A percentile compares a stretch with the other conserved stretches of the same genome.
Evolutionary conservation across 805 yeast species (phyloP).

Genomic region (Monosporozyma yasuniensis): DNA sequence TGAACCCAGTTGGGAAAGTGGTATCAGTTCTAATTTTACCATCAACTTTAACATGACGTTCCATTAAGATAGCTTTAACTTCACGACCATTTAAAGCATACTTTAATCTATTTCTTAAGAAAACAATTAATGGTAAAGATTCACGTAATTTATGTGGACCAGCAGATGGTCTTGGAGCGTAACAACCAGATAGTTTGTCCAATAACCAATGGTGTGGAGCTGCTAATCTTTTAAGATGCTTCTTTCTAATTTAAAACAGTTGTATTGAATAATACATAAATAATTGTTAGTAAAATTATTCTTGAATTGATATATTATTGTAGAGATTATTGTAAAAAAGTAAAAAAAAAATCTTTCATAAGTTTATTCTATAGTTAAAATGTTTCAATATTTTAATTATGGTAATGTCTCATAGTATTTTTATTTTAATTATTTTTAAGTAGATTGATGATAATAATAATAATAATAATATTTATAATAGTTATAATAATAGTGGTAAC

Average conservation of each 20-base stretch:
- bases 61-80: conserved; percentile 96
- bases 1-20: conserved; percentile 99
- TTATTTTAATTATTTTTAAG: too few relatives aligned
- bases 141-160: conserved; percentile 99
- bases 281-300: neutral
- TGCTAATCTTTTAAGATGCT: conserved; percentile 98
- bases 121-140: conserved; percentile 92
- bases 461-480: too few relatives aligned
- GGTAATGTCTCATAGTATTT: too few relatives aligned
- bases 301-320: too few relatives aligned
- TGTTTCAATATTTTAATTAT: too few relatives aligned
- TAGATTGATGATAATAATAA: too few relatives aligned
- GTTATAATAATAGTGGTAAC: too few relatives aligned
- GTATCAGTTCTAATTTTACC: conserved; percentile 99
- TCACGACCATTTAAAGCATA: conserved; percentile 98
- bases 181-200: conserved; percentile 98
- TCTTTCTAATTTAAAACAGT: conserved; percentile 39
- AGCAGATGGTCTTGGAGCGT: conserved; percentile 99
- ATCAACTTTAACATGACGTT: conserved; percentile 96
- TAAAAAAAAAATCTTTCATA: too few relatives aligned
- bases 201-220: conserved; percentile 99
- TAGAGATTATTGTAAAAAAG: too few relatives aligned
- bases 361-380: too few relatives aligned
- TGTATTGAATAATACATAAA: neutral
- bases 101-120: conserved; percentile 97